Evolutionary conservation across 2,329 filamentous ascomycete genomes (phyloP), one percentile per base, ranked within the genome.

Genomic region (Stachybotrys chlorohalonatus): DNA sequence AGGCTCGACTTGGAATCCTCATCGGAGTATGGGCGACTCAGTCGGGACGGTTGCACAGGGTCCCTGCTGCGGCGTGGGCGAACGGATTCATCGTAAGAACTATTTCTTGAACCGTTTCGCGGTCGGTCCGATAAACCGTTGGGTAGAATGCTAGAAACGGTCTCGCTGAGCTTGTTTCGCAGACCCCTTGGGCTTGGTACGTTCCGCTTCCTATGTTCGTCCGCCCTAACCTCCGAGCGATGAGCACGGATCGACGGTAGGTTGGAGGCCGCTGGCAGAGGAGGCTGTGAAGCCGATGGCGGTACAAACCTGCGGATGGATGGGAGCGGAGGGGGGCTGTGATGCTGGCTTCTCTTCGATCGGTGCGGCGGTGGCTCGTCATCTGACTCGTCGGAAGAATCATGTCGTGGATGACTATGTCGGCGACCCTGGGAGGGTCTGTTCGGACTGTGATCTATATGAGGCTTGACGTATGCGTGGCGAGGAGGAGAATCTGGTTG

Each of bases 381-480:
- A 2, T 74, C 73, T n/a, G 74, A 75, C 1, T 73, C 70, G 13
- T 68, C 65, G 3, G 71, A 72, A 52, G 73, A 73, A 48, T 68
- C 65, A 52, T 73, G 71, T 32, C 74, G 70, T 0, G 77, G 75
- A 53, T 81, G 78, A 59, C 77, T 80, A 60, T 80, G 77, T 32
- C 77, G 68, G 17, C 79, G 73, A 16, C 64, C 60, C 17, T 67
- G 66, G 1, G 60, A 54, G 13, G 66, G 66, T 49, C 68, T 63
- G 56, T 59, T 65, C 9, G 59, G 48, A 36, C 70, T 63, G 7
- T 73, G 65, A 47, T 72, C 70, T 13, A 74, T 59, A 53, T 76
- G 61, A 54, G 63, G 46, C 42, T 61, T 56, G 51, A 66, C 66
- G 53, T 65, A 64, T 42, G 60, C 52, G 51, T 65, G 65, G 7